A percentile compares a stretch with the other conserved stretches of the same genome.
Evolutionary conservation across 257 asterid species (phyloP).

Genomic region (Knoxia roxburghii): DNA sequence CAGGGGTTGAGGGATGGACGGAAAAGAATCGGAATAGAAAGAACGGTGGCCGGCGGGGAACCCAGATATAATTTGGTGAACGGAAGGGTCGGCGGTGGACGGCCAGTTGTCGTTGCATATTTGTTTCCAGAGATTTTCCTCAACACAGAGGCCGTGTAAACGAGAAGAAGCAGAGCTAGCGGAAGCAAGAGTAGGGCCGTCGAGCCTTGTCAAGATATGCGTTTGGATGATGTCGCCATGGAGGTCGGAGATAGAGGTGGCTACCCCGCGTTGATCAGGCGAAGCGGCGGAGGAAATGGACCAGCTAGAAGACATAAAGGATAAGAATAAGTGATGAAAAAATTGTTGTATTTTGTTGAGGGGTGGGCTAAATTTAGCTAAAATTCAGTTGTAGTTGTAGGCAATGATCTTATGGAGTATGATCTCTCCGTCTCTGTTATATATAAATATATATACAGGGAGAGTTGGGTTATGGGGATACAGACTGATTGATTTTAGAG

Average conservation of each 20-base stretch:
- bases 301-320: conserved; percentile 22
- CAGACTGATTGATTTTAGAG: no score
- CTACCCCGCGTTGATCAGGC: conserved; percentile 18
- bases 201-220: conserved; percentile 57
- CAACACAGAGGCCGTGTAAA: conserved; percentile 37
- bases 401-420: no score
- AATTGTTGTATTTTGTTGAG: no score
- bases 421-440: no score
- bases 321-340: no score
- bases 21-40: conserved; percentile 55
- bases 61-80: conserved; percentile 28
- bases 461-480: no score
- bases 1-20: conserved; percentile 24
- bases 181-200: conserved; percentile 65
- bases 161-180: conserved; percentile 41
- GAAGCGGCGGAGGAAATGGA: conserved; percentile 13
- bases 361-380: neutral
- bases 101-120: conserved; percentile 65
- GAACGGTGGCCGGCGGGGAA: conserved; percentile 65
- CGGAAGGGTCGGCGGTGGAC: conserved; percentile 42
- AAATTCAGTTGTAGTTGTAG: no score
- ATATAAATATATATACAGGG: no score
- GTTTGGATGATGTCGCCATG: conserved; percentile 57
- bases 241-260: conserved; percentile 36
- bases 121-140: conserved; percentile 50